Evolutionary conservation across 768 basidiomycete genomes (phyloP), one percentile per base, ranked within the genome.

Genomic region (Amanita jacksonii): DNA sequence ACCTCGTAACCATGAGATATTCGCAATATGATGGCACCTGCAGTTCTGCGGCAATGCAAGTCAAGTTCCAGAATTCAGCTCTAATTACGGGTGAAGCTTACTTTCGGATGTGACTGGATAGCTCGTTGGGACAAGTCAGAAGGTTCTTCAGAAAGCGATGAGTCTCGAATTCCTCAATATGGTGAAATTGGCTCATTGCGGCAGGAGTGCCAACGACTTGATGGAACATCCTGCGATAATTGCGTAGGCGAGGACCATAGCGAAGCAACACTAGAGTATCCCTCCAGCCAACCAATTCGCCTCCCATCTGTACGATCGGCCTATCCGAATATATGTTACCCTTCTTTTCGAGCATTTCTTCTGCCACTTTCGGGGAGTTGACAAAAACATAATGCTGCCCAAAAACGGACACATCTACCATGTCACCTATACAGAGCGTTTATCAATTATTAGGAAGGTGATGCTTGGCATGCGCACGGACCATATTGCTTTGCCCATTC

Each of bases 281-380:
- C 41, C 62, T 66, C 65, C 66, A 66, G 0, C 64, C 65, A 2
- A 63, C 69, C n/a, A n/a, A n/a, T n/a, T n/a, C n/a, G n/a, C n/a
- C n/a, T n/a, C n/a, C n/a, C n/a, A n/a, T n/a, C n/a, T n/a, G n/a
- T n/a, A n/a, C n/a, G n/a, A n/a, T n/a, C n/a, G 77, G 74, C 25
- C 77, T 63, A 54, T 78, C 75, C 13, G 77, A 79, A 51, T 77
- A 77, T 23, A 69, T 65, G 10, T 64, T 57, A 25, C 76, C 69
- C 44, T 69, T 72, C 48, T 68, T 70, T 25, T 76, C 70, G 19
- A 78, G 67, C 59, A 77, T 59, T 22, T 75, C 69, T n/a, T 61
- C 52, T 3, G 74, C 73, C 1, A 52, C 43, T 19, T 66, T 52
- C 5, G 49, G 52, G 0, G 62, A 65, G 52, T 73, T 76, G 20